Conservation (phyloP, 2,329 filamentous ascomycete genomes). For the Colletotrichum tropicale region DNA sequence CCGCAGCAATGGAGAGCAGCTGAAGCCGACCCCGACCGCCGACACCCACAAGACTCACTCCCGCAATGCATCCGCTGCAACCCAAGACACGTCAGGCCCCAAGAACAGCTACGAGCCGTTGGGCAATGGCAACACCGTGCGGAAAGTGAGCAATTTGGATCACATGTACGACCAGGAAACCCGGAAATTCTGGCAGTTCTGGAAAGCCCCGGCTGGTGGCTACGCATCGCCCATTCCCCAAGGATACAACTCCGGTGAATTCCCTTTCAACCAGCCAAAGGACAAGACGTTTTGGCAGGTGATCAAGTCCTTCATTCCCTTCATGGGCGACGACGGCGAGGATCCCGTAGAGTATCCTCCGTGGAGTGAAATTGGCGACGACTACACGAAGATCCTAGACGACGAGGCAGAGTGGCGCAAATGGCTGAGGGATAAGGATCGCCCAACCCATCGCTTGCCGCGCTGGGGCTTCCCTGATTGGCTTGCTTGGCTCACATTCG, state of each 20-base stretch:
- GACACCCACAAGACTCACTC: conserved; percentile 39
- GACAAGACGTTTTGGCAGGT: conserved; percentile 56
- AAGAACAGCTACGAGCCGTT: conserved; percentile 34
- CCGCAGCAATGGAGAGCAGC: not conserved
- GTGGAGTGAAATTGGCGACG: conserved; percentile 62
- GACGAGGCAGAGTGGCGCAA: conserved; percentile 77
- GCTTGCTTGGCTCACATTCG: conserved; percentile 77
- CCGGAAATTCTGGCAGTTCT: conserved; percentile 65
- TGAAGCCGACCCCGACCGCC: conserved; percentile 26
- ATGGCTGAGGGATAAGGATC: conserved; percentile 80
- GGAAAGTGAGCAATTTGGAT: conserved; percentile 52
- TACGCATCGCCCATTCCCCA: conserved; percentile 68
- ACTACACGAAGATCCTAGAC: conserved; percentile 52
- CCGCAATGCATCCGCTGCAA: conserved; percentile 39
- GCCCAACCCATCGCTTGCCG: conserved; percentile 83
- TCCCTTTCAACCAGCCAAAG: conserved; percentile 40
- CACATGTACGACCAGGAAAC: conserved; percentile 52
- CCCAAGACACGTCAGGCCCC: conserved; percentile 40
- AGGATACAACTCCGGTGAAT: conserved; percentile 50
- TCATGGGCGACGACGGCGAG: conserved; percentile 45
- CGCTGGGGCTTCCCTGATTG: conserved; percentile 62
- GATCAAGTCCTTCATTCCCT: conserved; percentile 55
- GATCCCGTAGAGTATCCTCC: conserved; percentile 61
- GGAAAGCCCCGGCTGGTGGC: conserved; percentile 65
- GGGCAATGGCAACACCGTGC: conserved; percentile 54